phyloP scores from a whole-genome alignment of 352 stramenopile genomes.

The Nothophytophthora sp. region DNA sequence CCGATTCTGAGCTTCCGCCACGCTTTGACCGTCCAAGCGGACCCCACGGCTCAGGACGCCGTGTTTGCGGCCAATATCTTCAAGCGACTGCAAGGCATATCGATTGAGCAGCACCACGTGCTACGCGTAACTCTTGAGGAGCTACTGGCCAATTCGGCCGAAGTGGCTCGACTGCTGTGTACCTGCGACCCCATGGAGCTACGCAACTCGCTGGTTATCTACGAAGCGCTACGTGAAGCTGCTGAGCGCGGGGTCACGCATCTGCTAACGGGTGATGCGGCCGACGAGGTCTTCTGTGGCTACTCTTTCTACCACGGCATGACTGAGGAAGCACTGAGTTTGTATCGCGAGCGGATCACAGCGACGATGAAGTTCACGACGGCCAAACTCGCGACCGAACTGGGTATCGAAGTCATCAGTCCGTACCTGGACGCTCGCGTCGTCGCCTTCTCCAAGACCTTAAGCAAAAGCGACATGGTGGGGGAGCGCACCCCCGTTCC shows the following conservation, averaged over 20 bases:
- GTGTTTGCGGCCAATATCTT: conserved; percentile 49
- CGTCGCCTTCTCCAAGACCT: conserved; percentile 62
- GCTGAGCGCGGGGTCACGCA: conserved; percentile 47
- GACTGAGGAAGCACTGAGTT: conserved; percentile 48
- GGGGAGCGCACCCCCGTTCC: conserved; percentile 64
- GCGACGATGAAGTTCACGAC: conserved; percentile 86
- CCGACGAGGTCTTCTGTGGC: conserved; percentile 88
- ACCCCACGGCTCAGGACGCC: conserved; percentile 38
- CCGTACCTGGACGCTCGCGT: conserved; percentile 78
- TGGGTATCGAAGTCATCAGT: conserved; percentile 69
- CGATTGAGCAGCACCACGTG: conserved; percentile 67
- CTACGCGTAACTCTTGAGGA: conserved; percentile 55
- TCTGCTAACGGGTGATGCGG: conserved; percentile 82
- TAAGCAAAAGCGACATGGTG: conserved; percentile 66
- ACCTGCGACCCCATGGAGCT: conserved; percentile 89
- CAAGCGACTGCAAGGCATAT: conserved; percentile 34
- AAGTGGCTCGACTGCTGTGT: conserved; percentile 54
- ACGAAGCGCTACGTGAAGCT: conserved; percentile 64
- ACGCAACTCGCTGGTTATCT: conserved; percentile 87
- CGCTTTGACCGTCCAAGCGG: conserved; percentile 59
- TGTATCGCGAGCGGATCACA: conserved; percentile 80
- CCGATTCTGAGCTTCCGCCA: conserved; percentile 58
- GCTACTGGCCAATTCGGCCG: conserved; percentile 39
- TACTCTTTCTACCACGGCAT: conserved; percentile 87
- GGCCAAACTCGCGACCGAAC: conserved; percentile 51